phyloP scores from a whole-genome alignment of 495 filamentous ascomycete species.

The Talaromyces trachyspermus region DNA sequence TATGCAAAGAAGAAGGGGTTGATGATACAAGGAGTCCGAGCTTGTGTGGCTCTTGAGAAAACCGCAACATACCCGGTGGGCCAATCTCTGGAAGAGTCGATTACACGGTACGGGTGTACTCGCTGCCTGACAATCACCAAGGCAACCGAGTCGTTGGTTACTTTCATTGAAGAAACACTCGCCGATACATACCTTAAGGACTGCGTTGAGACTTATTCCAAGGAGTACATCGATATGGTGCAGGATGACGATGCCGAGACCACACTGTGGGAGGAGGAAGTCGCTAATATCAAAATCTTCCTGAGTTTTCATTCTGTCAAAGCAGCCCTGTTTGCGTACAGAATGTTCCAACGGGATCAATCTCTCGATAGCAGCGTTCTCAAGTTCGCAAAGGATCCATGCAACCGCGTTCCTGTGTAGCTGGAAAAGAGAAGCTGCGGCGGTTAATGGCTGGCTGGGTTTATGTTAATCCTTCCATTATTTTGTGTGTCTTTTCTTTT shows the following conservation, averaged over 20 bases:
- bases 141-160: not conserved
- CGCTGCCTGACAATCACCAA: constrained; percentile 19
- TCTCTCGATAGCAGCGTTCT: not conserved
- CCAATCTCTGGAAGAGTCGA: constrained; percentile 12
- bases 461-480: not conserved
- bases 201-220: constrained; percentile 5
- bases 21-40: constrained; percentile 8
- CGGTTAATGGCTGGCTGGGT: not conserved
- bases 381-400: constrained; percentile 2
- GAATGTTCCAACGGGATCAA: not conserved
- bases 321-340: constrained; percentile 14
- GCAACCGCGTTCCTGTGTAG: not conserved
- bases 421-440: too few relatives aligned
- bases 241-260: constrained; percentile 10
- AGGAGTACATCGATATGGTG: constrained; percentile 16
- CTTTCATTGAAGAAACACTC: constrained; percentile 12
- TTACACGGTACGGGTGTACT: constrained; percentile 20
- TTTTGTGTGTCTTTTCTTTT: not conserved
- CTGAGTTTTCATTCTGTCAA: constrained; percentile 28
- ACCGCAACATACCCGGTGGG: constrained; percentile 29
- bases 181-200: constrained; percentile 3
- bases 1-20: constrained; percentile 11
- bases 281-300: constrained; percentile 6
- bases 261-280: constrained; percentile 14
- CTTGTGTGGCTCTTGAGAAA: constrained; percentile 18